phyloP scores from a whole-genome alignment of 108 stramenopile genomes.

The Cyclotella choctawhatcheeana region DNA sequence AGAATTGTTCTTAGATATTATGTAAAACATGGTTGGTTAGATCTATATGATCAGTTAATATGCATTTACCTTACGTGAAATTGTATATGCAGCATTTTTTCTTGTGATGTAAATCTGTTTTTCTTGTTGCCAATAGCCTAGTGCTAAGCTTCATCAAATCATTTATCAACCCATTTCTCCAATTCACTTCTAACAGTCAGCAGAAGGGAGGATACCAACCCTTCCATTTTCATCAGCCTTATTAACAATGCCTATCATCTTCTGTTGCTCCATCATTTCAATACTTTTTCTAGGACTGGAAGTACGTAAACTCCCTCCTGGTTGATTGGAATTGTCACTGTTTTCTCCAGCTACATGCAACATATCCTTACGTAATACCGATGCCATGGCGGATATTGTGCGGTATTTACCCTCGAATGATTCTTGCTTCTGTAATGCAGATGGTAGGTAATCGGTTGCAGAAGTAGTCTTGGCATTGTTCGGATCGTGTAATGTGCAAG shows the following conservation, averaged over 20 bases:
- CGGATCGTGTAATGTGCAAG: background rate
- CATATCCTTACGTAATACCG: slow-evolving; percentile 1
- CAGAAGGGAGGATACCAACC: background rate
- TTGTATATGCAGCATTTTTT: too few species aligned
- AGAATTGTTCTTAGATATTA: too few species aligned
- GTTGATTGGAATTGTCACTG: background rate
- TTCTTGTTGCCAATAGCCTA: too few species aligned
- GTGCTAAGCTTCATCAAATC: too few species aligned
- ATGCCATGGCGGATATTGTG: slow-evolving; percentile 2
- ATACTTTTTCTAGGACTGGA: background rate
- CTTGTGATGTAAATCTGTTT: too few species aligned
- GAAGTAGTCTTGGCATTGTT: background rate
- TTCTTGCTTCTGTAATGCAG: slow-evolving; percentile 2
- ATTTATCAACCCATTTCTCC: too few species aligned
- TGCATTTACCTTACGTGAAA: too few species aligned
- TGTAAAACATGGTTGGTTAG: too few species aligned
- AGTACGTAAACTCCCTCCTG: background rate
- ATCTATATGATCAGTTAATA: too few species aligned
- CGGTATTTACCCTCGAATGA: slow-evolving; percentile 9
- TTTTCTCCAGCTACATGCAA: background rate
- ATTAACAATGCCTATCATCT: background rate
- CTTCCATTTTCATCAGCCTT: background rate
- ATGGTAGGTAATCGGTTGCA: background rate
- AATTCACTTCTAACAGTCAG: too few species aligned
- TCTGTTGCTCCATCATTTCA: background rate